phyloP scores from a whole-genome alignment of 257 asterid species.

The Hygrophila difformis region DNA sequence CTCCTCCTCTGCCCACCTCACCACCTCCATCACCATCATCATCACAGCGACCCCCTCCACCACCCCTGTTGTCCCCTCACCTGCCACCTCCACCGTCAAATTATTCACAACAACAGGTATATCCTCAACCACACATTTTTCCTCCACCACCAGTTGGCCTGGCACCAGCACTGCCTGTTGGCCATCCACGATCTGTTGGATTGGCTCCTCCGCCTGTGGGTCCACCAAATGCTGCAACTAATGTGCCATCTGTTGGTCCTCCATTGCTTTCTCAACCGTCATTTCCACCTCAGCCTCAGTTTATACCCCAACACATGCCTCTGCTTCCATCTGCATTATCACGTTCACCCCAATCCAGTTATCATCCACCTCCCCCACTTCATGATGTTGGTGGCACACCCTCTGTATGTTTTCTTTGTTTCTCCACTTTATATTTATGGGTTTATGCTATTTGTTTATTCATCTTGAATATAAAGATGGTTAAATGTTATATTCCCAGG shows the following conservation, averaged over 20 bases:
- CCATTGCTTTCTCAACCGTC: slow-evolving; percentile 34
- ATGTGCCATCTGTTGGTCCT: neutral
- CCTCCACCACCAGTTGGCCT: slow-evolving; percentile 24
- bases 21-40: slow-evolving; percentile 46
- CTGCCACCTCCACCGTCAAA: slow-evolving; percentile 40
- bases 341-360: slow-evolving; percentile 30
- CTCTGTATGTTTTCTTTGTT: slow-evolving; percentile 27
- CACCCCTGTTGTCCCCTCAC: slow-evolving; percentile 28
- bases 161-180: neutral
- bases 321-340: slow-evolving; percentile 42
- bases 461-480: slow-evolving; percentile 4
- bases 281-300: slow-evolving; percentile 44
- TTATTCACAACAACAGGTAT: neutral
- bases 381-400: slow-evolving; percentile 41
- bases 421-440: neutral
- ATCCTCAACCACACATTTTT: slow-evolving; percentile 9
- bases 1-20: slow-evolving; percentile 86
- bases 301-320: slow-evolving; percentile 40
- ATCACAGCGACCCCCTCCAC: slow-evolving; percentile 31
- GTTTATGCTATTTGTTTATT: neutral
- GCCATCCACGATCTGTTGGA: neutral
- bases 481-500: slow-evolving; percentile 39
- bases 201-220: neutral
- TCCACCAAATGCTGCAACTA: neutral
- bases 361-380: slow-evolving; percentile 37